A percentile compares a stretch with the other conserved stretches of the same genome.
These are phyloP conservation scores for Chlamydomonas schloesseri DNA, from an alignment of 139 green algal species.

Conservation along the genomic window DNA sequence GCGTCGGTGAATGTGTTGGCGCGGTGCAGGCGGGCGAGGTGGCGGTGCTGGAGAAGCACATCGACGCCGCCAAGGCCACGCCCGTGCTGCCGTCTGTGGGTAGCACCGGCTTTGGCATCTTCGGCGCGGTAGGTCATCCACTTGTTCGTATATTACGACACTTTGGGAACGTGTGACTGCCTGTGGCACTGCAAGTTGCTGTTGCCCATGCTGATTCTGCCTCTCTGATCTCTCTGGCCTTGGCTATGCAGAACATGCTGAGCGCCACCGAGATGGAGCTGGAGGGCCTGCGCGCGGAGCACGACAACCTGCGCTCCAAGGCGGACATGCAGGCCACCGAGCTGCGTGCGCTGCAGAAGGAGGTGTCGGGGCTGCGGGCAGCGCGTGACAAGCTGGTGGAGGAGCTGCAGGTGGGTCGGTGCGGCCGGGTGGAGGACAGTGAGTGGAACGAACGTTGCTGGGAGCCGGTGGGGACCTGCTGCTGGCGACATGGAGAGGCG, in stretches of 20 bases:
- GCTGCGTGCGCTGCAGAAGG: slow-evolving; percentile 21
- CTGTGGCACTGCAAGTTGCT: too few species aligned
- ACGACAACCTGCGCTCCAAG: slow-evolving; percentile 9
- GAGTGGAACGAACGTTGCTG: too few species aligned
- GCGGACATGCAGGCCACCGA: slow-evolving; percentile 20
- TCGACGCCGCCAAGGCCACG: not conserved
- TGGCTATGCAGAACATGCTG: slow-evolving; percentile 12
- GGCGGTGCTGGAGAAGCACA: not conserved
- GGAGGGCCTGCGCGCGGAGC: slow-evolving; percentile 11
- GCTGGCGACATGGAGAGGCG: too few species aligned
- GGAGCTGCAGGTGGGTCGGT: slow-evolving; percentile 20
- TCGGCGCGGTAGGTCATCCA: not conserved
- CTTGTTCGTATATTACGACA: too few species aligned
- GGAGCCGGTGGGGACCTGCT: too few species aligned
- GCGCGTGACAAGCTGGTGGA: slow-evolving; percentile 22
- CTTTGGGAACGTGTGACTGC: too few species aligned
- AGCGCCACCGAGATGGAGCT: slow-evolving; percentile 32
- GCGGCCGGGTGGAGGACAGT: not conserved
- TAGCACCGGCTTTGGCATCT: not conserved
- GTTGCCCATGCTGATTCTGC: too few species aligned
- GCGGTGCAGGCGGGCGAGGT: not conserved
- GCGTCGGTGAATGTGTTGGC: too few species aligned
- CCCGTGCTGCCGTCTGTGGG: not conserved
- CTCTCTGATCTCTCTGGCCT: too few species aligned
- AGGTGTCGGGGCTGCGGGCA: not conserved